Conservation (phyloP, 768 basidiomycete genomes). For the Leccinellum albellum region DNA sequence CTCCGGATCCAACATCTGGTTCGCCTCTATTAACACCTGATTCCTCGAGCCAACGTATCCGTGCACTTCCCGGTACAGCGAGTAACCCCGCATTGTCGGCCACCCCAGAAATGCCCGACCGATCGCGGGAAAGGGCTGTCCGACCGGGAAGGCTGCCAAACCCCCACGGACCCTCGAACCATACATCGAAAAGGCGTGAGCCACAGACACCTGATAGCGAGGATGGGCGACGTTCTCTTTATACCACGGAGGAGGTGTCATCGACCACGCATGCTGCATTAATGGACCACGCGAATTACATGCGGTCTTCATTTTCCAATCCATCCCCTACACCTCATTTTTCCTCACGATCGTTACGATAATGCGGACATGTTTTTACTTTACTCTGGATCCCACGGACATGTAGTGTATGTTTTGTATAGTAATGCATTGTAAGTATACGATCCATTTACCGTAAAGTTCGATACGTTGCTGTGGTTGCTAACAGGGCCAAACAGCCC, state of each 20-base stretch:
- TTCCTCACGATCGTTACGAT: slow-evolving; percentile 4
- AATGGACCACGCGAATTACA: slow-evolving; percentile 28
- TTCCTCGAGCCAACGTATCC: slow-evolving; percentile 17
- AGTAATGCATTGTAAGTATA: too few relatives aligned
- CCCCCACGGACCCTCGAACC: neutral
- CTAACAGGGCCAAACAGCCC: slow-evolving; percentile 31
- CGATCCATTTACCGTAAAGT: too few relatives aligned
- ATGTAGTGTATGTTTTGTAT: neutral
- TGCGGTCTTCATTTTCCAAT: slow-evolving; percentile 18
- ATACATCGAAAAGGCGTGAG: neutral
- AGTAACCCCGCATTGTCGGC: neutral
- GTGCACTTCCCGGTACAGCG: slow-evolving; percentile 29
- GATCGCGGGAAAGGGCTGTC: neutral
- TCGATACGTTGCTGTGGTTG: neutral
- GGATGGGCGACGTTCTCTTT: slow-evolving; percentile 14
- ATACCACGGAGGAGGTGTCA: slow-evolving; percentile 25
- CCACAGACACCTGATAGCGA: slow-evolving; percentile 9
- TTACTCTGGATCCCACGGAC: neutral
- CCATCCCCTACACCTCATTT: slow-evolving; percentile 3
- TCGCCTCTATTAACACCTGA: slow-evolving; percentile 6
- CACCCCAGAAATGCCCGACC: neutral
- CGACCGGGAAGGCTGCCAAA: neutral
- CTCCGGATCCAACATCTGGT: slow-evolving; percentile 1
- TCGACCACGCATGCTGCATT: slow-evolving; percentile 27
- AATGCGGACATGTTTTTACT: slow-evolving; percentile 2